A percentile compares a stretch with the other conserved stretches of the same genome.
Conservation (phyloP, 768 basidiomycete genomes). For the Cystofilobasidium bisporidii region DNA sequence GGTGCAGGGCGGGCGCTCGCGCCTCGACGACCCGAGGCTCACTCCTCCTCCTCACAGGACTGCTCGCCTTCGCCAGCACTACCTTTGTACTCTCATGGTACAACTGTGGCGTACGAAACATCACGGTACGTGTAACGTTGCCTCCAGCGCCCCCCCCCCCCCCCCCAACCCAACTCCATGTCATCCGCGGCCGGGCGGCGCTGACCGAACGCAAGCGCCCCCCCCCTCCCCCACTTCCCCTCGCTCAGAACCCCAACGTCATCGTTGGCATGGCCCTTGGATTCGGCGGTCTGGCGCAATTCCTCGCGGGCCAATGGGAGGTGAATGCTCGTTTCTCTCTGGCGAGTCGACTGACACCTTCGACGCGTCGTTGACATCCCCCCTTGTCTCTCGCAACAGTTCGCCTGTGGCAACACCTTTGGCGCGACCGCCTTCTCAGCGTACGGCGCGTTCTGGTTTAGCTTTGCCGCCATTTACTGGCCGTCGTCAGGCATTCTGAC, state of each 20-base stretch:
- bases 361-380: background rate
- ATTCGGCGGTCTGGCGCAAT: slow-evolving; percentile 25
- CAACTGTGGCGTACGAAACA: slow-evolving; percentile 20
- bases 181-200: background rate
- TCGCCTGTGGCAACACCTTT: slow-evolving; percentile 28
- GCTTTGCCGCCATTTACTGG: slow-evolving; percentile 22
- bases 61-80: slow-evolving; percentile 19
- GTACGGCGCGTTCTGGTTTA: slow-evolving; percentile 26
- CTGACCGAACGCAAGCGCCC: too few species aligned
- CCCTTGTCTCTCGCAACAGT: background rate
- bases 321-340: background rate
- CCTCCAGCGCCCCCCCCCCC: background rate
- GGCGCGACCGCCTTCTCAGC: slow-evolving; percentile 27
- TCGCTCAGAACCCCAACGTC: slow-evolving; percentile 13
- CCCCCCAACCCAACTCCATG: too few species aligned
- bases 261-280: slow-evolving; percentile 24
- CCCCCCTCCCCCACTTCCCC: background rate
- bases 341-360: too few species aligned
- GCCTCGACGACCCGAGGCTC: background rate
- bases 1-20: too few species aligned
- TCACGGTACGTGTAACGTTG: background rate
- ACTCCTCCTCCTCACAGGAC: background rate
- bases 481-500: slow-evolving; percentile 16
- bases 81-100: slow-evolving; percentile 19
- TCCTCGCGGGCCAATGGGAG: slow-evolving; percentile 28